A percentile compares a stretch with the other conserved stretches of the same genome.
Conservation (phyloP, 768 basidiomycete species). For the Leccinellum luteum region DNA sequence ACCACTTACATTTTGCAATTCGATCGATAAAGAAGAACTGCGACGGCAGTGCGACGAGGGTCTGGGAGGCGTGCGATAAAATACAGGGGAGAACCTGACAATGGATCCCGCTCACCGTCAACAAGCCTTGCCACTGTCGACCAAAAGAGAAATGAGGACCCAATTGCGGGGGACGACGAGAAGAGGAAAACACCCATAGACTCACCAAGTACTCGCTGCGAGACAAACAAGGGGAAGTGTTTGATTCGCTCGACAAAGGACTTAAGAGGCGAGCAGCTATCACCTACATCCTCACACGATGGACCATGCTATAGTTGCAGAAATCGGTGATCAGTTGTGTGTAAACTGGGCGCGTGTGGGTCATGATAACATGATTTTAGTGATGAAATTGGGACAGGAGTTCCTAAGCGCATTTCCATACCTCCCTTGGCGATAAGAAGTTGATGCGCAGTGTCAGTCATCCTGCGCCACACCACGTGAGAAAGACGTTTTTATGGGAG, state of each 20-base stretch:
- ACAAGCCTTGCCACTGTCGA: conserved; percentile 19
- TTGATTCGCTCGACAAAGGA: neutral
- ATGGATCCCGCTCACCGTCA: conserved; percentile 13
- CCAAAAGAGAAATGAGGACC: neutral
- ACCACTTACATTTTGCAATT: conserved; percentile 17
- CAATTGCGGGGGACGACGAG: neutral
- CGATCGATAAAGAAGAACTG: conserved; percentile 20
- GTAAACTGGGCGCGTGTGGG: conserved; percentile 7
- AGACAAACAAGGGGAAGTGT: neutral
- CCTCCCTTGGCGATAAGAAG: conserved; percentile 18
- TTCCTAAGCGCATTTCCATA: neutral
- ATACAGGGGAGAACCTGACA: neutral
- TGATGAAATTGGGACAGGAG: neutral
- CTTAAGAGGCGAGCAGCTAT: neutral
- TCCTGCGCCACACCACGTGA: conserved; percentile 9
- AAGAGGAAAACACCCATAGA: neutral
- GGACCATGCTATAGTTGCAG: conserved; percentile 10
- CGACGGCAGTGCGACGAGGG: conserved; percentile 15
- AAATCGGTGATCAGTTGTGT: conserved; percentile 12
- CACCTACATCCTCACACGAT: conserved; percentile 11
- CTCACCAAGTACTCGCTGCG: conserved; percentile 17
- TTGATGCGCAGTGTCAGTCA: conserved; percentile 14
- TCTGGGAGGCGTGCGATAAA: neutral
- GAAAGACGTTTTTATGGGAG: neutral
- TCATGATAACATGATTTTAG: conserved; percentile 4